phyloP scores from a whole-genome alignment of 108 stramenopile species.

The Aureococcus anophagefferens region DNA sequence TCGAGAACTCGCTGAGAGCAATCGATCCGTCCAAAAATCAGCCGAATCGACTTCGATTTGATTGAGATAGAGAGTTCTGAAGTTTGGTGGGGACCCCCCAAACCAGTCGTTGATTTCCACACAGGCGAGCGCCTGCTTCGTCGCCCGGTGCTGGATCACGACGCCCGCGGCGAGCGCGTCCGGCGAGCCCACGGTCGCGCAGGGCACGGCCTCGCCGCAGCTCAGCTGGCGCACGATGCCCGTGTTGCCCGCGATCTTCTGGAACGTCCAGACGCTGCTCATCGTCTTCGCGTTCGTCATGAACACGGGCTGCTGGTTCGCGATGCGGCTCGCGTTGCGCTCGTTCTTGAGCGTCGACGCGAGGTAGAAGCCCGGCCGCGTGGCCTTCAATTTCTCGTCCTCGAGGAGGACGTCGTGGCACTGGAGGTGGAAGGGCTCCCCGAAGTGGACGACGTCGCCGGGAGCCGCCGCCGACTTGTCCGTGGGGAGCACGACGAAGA shows the following conservation, averaged over 20 bases:
- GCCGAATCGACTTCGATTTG: too few species aligned
- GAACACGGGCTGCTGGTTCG: conserved; percentile 35
- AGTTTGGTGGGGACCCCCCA: too few species aligned
- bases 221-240: neutral
- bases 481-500: conserved; percentile 1
- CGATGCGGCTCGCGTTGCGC: conserved; percentile 19
- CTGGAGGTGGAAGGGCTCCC: conserved; percentile 27
- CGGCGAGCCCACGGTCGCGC: neutral
- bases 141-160: conserved; percentile 22
- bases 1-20: too few species aligned
- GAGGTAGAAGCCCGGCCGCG: conserved; percentile 29
- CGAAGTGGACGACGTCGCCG: conserved; percentile 13
- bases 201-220: neutral
- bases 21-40: too few species aligned
- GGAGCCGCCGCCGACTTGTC: neutral
- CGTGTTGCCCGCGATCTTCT: conserved; percentile 10
- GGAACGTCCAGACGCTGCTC: conserved; percentile 22
- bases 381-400: conserved; percentile 16
- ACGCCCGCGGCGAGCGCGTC: conserved; percentile 11
- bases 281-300: conserved; percentile 12
- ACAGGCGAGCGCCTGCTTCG: conserved; percentile 18
- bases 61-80: too few species aligned
- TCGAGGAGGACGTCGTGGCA: conserved; percentile 28
- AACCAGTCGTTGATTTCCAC: too few species aligned
- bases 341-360: conserved; percentile 35